Evolutionary conservation across 2,329 filamentous ascomycete species (phyloP).

Genomic region (Fusarium pseudocircinatum): DNA sequence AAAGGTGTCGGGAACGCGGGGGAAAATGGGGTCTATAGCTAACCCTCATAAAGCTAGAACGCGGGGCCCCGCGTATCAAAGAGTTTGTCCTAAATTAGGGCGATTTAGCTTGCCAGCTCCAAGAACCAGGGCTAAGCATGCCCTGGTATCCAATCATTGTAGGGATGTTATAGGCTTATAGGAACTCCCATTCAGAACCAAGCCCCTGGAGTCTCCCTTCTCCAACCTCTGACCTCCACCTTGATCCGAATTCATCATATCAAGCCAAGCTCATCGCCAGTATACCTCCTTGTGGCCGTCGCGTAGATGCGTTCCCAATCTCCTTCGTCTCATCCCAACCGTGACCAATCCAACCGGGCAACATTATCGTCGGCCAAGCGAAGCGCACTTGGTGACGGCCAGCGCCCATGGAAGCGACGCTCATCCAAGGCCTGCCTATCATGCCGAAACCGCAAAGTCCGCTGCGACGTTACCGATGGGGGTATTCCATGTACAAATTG

Average conservation of each 20-base stretch:
- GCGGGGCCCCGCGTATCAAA: not conserved
- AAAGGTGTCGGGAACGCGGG: not conserved
- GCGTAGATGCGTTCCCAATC: not conserved
- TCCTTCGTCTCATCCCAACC: not conserved
- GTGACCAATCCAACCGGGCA: not conserved
- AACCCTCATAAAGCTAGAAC: not conserved
- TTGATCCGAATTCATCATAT: not conserved
- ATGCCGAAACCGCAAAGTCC: not conserved
- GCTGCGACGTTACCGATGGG: not conserved
- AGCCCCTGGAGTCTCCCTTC: not conserved
- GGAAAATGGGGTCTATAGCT: not conserved
- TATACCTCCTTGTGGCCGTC: not conserved
- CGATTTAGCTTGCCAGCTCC: not conserved
- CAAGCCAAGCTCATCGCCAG: not conserved
- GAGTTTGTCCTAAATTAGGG: not conserved
- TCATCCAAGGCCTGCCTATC: not conserved
- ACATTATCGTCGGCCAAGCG: not conserved
- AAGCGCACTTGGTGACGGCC: not conserved
- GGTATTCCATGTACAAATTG: not conserved
- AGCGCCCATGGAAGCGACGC: not conserved
- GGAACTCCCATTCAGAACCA: not conserved
- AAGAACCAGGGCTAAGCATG: not conserved
- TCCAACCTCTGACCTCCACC: not conserved
- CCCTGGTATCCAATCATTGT: not conserved
- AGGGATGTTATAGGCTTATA: not conserved